These are phyloP conservation scores for Suillus subluteus DNA, from an alignment of 768 basidiomycete genomes.

Conservation along the genomic window DNA sequence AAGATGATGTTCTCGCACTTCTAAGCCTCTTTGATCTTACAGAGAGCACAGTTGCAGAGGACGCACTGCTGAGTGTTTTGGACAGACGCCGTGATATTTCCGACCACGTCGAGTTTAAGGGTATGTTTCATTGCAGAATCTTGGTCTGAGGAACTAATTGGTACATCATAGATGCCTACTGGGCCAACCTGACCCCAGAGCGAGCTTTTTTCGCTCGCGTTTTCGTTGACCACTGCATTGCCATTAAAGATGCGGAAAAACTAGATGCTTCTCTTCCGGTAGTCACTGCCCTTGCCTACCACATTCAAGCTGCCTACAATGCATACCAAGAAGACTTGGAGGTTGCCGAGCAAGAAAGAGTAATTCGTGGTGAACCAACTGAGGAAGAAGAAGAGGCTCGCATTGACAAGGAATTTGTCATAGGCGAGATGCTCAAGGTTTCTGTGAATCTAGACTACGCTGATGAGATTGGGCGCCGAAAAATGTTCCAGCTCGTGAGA, in stretches of 20 bases:
- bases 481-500: slow-evolving; percentile 85
- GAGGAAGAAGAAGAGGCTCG: slow-evolving; percentile 53
- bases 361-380: slow-evolving; percentile 33
- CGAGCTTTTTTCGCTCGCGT: slow-evolving; percentile 81
- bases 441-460: slow-evolving; percentile 85
- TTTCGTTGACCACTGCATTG: slow-evolving; percentile 77
- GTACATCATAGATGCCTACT: slow-evolving; percentile 61
- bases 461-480: slow-evolving; percentile 88
- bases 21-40: slow-evolving; percentile 62
- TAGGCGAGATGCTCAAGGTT: slow-evolving; percentile 81
- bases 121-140: slow-evolving; percentile 41
- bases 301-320: slow-evolving; percentile 74
- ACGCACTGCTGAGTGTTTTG: slow-evolving; percentile 77
- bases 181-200: slow-evolving; percentile 71
- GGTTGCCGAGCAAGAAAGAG: slow-evolving; percentile 41
- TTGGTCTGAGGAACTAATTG: neutral
- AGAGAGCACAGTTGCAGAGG: slow-evolving; percentile 65
- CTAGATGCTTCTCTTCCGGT: slow-evolving; percentile 80
- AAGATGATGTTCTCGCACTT: slow-evolving; percentile 50
- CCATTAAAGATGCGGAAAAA: slow-evolving; percentile 58
- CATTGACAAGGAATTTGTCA: slow-evolving; percentile 61
- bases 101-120: slow-evolving; percentile 68
- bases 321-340: slow-evolving; percentile 49
- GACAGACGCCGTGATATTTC: slow-evolving; percentile 65
- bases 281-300: slow-evolving; percentile 79